These are phyloP conservation scores for Globisporangium irregulare DNA, from an alignment of 352 stramenopile species.

Conservation along the genomic window DNA sequence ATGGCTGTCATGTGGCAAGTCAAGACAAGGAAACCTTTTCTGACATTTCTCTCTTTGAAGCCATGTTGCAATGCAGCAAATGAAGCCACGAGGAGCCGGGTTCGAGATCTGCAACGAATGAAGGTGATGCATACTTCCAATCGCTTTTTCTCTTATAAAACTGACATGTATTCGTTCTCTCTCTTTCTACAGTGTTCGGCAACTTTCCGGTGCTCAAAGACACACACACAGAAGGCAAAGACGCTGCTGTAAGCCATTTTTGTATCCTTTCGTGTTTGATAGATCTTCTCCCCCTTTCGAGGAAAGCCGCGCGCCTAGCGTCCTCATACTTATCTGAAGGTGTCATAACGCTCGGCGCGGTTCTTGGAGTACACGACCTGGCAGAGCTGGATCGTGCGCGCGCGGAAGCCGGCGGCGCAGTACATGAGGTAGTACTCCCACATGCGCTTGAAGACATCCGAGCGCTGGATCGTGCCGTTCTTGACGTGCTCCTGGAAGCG, in stretches of 20 bases:
- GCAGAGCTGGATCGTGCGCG: conserved; percentile 80
- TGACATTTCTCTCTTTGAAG: not conserved
- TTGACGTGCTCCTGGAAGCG: conserved; percentile 83
- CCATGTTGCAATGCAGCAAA: not conserved
- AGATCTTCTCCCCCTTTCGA: not conserved
- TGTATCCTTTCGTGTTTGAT: not conserved
- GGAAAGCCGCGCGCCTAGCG: not conserved
- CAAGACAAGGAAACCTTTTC: not conserved
- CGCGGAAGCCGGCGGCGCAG: conserved; percentile 88
- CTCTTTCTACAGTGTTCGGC: conserved; percentile 12
- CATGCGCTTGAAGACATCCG: conserved; percentile 85
- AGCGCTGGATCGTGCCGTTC: conserved; percentile 71
- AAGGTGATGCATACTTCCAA: not conserved
- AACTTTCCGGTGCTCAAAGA: too few relatives aligned
- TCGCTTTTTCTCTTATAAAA: conserved; percentile 6
- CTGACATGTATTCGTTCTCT: conserved; percentile 12
- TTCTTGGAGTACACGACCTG: conserved; percentile 89
- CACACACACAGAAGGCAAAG: not conserved
- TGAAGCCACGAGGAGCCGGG: not conserved
- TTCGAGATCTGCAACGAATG: not conserved
- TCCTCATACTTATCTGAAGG: conserved; percentile 51
- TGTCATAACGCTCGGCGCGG: conserved; percentile 72
- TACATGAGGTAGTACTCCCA: conserved; percentile 91
- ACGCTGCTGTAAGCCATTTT: not conserved
- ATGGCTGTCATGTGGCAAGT: not conserved